Evolutionary conservation across 768 basidiomycete genomes (phyloP).

Genomic region (Cyclocybe cylindracea): DNA sequence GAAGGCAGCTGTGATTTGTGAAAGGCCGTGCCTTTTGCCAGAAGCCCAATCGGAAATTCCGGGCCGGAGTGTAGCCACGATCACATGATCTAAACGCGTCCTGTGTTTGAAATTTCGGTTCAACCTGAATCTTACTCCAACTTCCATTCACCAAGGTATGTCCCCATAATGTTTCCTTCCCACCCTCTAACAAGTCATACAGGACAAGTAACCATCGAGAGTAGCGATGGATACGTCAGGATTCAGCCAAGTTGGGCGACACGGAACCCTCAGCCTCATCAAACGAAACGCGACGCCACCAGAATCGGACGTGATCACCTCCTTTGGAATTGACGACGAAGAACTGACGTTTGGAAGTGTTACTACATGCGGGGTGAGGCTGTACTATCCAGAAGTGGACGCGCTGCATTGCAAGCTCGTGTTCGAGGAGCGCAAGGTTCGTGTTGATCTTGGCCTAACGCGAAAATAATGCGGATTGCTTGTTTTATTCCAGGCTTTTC

Average conservation of each 20-base stretch:
- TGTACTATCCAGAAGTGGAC: slow-evolving; percentile 68
- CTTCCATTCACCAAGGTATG: too few species aligned
- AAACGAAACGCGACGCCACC: slow-evolving; percentile 28
- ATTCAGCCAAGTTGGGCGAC: slow-evolving; percentile 59
- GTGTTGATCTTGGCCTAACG: slow-evolving; percentile 6
- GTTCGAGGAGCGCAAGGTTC: slow-evolving; percentile 66
- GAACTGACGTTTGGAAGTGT: slow-evolving; percentile 71
- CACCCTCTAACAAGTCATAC: too few species aligned
- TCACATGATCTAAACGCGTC: too few species aligned
- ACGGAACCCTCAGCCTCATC: slow-evolving; percentile 65
- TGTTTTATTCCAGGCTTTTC: slow-evolving; percentile 52
- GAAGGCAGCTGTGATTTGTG: too few species aligned
- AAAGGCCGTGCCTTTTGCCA: too few species aligned
- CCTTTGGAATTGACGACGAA: slow-evolving; percentile 73
- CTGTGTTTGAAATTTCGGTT: too few species aligned
- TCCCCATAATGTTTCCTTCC: too few species aligned
- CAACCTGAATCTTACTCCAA: too few species aligned
- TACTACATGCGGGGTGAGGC: slow-evolving; percentile 59
- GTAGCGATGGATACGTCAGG: slow-evolving; percentile 39
- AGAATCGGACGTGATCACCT: slow-evolving; percentile 45
- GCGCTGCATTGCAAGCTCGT: slow-evolving; percentile 66
- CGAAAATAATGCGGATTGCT: background rate
- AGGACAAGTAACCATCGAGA: too few species aligned
- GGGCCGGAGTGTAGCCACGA: too few species aligned
- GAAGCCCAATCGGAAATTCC: too few species aligned